Percentiles rank a stretch among this genome's conserved stretches.
These are phyloP conservation scores for Colletotrichum aenigma DNA, from an alignment of 2,329 filamentous ascomycete genomes.

Conservation along the genomic window DNA sequence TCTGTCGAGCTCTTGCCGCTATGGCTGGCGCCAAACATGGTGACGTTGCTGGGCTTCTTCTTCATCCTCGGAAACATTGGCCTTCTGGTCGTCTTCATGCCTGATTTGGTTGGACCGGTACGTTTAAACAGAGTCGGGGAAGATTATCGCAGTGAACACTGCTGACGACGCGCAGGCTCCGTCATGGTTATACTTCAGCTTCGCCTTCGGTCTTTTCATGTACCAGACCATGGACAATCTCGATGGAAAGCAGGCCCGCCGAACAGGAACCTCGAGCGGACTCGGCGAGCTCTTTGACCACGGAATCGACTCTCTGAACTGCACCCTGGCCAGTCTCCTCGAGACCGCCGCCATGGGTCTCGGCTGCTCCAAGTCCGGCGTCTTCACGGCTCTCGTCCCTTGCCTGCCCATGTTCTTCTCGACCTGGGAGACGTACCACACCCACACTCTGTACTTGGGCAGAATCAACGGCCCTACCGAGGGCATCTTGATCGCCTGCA, in stretches of 20 bases:
- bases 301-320: slow-evolving; percentile 97
- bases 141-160: not conserved
- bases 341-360: slow-evolving; percentile 94
- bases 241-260: slow-evolving; percentile 94
- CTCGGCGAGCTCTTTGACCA: slow-evolving; percentile 98
- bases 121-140: slow-evolving; percentile 33
- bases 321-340: slow-evolving; percentile 87
- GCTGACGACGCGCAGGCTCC: slow-evolving; percentile 63
- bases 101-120: slow-evolving; percentile 89
- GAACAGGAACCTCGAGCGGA: slow-evolving; percentile 93
- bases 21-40: slow-evolving; percentile 98
- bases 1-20: slow-evolving; percentile 90
- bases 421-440: slow-evolving; percentile 99
- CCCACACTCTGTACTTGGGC: slow-evolving; percentile 93
- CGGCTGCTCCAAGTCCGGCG: slow-evolving; percentile 81
- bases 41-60: slow-evolving; percentile 92
- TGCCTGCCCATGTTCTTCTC: slow-evolving; percentile 99
- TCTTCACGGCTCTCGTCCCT: slow-evolving; percentile 89
- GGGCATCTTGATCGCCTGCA: slow-evolving; percentile 86
- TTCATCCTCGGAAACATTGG: slow-evolving; percentile 89
- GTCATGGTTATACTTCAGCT: slow-evolving; percentile 93
- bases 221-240: slow-evolving; percentile 99
- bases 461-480: slow-evolving; percentile 98
- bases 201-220: slow-evolving; percentile 96
- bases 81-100: slow-evolving; percentile 77